Evolutionary conservation across 1,284 basidiomycete genomes (phyloP).

Genomic region (Entoloma clypeatum): DNA sequence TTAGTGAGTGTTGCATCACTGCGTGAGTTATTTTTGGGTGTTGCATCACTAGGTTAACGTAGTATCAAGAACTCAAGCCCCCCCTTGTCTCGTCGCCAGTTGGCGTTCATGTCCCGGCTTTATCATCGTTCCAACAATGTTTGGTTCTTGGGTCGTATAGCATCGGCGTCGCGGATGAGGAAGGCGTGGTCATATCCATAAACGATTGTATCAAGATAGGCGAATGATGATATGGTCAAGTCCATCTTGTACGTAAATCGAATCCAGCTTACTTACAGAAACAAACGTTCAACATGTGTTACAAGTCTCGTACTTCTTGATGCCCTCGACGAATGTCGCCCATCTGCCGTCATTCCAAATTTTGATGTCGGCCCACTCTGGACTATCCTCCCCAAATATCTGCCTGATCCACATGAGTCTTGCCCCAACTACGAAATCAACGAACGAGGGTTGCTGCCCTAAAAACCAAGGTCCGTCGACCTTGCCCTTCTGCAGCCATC

Average conservation of each 20-base stretch:
- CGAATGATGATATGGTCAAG: too few species aligned
- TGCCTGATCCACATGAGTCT: slow-evolving; percentile 31
- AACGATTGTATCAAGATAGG: too few species aligned
- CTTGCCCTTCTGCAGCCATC: slow-evolving; percentile 29
- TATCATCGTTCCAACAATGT: too few species aligned
- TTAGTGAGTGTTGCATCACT: background rate
- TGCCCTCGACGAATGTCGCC: slow-evolving; percentile 29
- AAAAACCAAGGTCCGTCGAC: slow-evolving; percentile 28
- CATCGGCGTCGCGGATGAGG: too few species aligned
- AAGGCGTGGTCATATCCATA: too few species aligned
- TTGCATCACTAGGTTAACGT: slow-evolving; percentile 1
- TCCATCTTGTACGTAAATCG: too few species aligned
- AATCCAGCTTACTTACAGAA: too few species aligned
- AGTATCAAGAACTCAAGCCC: too few species aligned
- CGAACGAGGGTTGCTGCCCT: slow-evolving; percentile 27
- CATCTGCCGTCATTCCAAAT: slow-evolving; percentile 38
- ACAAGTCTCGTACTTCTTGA: slow-evolving; percentile 30
- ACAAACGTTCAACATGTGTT: too few species aligned
- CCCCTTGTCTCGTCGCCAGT: too few species aligned
- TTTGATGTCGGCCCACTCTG: slow-evolving; percentile 35
- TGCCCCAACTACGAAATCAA: slow-evolving; percentile 35
- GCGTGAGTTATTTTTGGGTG: background rate
- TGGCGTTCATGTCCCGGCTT: too few species aligned
- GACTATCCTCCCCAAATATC: slow-evolving; percentile 31
- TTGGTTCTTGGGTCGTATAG: too few species aligned